Evolutionary conservation across 257 asterid species (phyloP).

Genomic region (Solanum medicagineum): DNA sequence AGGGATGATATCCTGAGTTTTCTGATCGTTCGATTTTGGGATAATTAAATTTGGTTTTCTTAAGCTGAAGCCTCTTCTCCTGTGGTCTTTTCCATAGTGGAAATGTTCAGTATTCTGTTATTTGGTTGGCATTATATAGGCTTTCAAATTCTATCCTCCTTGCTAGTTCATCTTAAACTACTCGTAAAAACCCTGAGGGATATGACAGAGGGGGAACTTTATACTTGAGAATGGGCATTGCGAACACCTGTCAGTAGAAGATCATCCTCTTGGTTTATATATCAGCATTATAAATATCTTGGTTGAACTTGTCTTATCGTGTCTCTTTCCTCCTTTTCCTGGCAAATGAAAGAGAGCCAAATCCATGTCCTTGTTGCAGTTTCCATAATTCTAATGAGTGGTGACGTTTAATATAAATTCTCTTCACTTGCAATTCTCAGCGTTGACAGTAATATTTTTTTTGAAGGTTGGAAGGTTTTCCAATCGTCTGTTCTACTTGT

Average conservation of each 20-base stretch:
- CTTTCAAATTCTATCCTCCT: background rate
- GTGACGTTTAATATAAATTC: background rate
- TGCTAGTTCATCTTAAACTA: background rate
- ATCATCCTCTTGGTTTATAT: background rate
- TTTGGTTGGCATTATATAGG: background rate
- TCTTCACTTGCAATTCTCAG: background rate
- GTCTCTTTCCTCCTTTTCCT: background rate
- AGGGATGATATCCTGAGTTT: background rate
- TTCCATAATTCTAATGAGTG: background rate
- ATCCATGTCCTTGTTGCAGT: background rate
- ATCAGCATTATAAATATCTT: background rate
- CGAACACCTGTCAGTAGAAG: background rate
- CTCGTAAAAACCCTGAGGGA: background rate
- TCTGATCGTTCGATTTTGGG: background rate
- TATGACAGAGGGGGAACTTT: background rate
- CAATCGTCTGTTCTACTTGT: slow-evolving; percentile 80
- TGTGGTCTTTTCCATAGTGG: background rate
- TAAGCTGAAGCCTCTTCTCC: background rate
- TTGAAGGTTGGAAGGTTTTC: slow-evolving; percentile 71
- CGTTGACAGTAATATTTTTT: slow-evolving; percentile 3
- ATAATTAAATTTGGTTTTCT: background rate
- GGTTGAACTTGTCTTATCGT: background rate
- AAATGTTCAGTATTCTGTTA: background rate
- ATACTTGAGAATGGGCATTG: background rate
- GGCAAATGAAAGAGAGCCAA: background rate